These are phyloP conservation scores for Alternaria novae-zelandiae DNA, from an alignment of 2,329 filamentous ascomycete species.

Conservation along the genomic window DNA sequence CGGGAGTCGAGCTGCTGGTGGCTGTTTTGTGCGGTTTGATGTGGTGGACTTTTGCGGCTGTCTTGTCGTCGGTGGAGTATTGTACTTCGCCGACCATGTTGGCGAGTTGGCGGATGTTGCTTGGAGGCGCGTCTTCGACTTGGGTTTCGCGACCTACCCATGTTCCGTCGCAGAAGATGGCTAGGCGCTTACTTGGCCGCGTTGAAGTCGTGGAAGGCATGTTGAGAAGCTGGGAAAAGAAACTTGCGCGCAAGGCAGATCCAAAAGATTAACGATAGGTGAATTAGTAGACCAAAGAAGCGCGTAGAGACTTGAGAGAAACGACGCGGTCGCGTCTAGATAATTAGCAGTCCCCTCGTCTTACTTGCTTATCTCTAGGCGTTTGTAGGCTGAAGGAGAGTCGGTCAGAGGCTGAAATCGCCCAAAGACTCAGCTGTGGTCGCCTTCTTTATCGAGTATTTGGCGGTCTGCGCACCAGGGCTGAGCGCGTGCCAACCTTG, in stretches of 20 bases:
- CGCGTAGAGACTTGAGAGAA: background rate
- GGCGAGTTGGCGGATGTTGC: constrained; percentile 43
- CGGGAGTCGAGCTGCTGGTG: background rate
- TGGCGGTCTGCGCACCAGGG: constrained; percentile 2
- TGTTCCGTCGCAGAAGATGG: constrained; percentile 46
- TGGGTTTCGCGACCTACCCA: constrained; percentile 46
- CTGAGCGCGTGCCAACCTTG: constrained; percentile 16
- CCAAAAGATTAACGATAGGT: background rate
- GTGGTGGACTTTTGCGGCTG: constrained; percentile 28
- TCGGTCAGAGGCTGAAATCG: background rate
- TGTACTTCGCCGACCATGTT: constrained; percentile 39
- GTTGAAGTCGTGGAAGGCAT: constrained; percentile 16
- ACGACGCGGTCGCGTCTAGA: background rate
- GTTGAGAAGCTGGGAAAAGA: background rate
- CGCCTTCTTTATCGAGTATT: constrained; percentile 11
- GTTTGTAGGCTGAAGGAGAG: background rate
- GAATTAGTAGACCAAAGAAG: background rate
- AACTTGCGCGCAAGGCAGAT: background rate
- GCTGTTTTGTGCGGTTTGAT: constrained; percentile 20
- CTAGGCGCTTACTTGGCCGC: constrained; percentile 32
- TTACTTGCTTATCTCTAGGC: background rate
- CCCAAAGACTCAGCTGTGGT: background rate
- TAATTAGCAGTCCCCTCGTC: background rate
- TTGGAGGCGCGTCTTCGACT: constrained; percentile 32
- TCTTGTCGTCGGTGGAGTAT: constrained; percentile 12